phyloP scores from a whole-genome alignment of 1,284 basidiomycete genomes.

The Marasmius tenuissimus region DNA sequence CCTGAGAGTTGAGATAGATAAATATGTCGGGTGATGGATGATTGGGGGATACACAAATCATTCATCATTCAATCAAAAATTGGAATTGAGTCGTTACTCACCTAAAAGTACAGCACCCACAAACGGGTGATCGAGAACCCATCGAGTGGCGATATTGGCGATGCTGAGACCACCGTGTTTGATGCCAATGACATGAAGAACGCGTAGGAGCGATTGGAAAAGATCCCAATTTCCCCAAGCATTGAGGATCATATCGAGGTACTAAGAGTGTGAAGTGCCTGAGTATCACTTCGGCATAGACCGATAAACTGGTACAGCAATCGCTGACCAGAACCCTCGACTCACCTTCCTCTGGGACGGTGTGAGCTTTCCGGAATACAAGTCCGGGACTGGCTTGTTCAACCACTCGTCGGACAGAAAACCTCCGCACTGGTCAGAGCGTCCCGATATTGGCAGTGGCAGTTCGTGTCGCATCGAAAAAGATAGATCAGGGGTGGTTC shows the following conservation, averaged over 20 bases:
- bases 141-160: conserved; percentile 75
- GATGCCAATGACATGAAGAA: conserved; percentile 65
- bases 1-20: conserved; percentile 38
- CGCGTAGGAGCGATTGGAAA: conserved; percentile 64
- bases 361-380: conserved; percentile 62
- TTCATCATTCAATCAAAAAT: conserved; percentile 6
- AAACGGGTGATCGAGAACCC: conserved; percentile 77
- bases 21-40: neutral
- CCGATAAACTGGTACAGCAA: neutral
- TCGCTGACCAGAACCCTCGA: conserved; percentile 34
- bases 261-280: conserved; percentile 42
- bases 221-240: conserved; percentile 78
- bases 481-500: conserved; percentile 5
- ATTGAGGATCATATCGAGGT: conserved; percentile 77
- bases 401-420: conserved; percentile 81
- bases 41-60: neutral
- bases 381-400: conserved; percentile 64
- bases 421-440: conserved; percentile 65
- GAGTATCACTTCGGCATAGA: conserved; percentile 1
- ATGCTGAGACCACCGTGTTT: conserved; percentile 68
- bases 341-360: conserved; percentile 80
- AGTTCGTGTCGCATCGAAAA: no score
- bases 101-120: conserved; percentile 81
- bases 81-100: conserved; percentile 28
- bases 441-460: no score